Evolutionary conservation across 768 basidiomycete genomes (phyloP).

Genomic region (Auriscalpium orientale): DNA sequence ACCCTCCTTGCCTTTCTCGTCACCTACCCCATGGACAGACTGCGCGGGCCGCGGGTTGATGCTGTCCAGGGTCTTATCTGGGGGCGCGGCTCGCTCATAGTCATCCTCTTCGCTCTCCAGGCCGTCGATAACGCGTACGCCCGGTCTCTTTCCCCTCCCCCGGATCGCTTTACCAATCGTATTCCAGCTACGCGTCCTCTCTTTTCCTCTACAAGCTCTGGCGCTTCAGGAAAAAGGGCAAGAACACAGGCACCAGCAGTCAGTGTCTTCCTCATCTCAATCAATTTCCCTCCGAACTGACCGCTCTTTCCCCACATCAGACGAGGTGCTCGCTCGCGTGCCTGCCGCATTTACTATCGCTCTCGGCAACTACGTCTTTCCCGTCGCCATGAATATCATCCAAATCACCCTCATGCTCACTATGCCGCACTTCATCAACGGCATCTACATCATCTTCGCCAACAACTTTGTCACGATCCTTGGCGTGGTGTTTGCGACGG

Average conservation of each 20-base stretch:
- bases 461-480: conserved; percentile 14
- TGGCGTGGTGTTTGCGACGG: conserved; percentile 14
- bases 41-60: conserved; percentile 1
- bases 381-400: conserved; percentile 8
- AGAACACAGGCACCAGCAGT: conserved; percentile 6
- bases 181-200: conserved; percentile 8
- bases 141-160: background rate
- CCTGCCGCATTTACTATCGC: conserved; percentile 12
- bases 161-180: background rate
- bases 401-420: conserved; percentile 6
- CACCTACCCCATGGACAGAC: conserved; percentile 5
- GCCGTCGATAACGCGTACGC: conserved; percentile 12
- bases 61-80: conserved; percentile 6
- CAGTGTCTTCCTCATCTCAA: background rate
- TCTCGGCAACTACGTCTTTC: conserved; percentile 13
- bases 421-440: conserved; percentile 5
- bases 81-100: conserved; percentile 11
- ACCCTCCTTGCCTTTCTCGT: conserved; percentile 8
- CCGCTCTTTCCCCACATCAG: background rate
- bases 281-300: background rate
- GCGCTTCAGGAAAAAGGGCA: conserved; percentile 4
- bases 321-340: conserved; percentile 9
- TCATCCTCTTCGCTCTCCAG: conserved; percentile 8
- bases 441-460: conserved; percentile 8
- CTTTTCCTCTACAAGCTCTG: conserved; percentile 14